Conservation (phyloP, 2,329 filamentous ascomycete species). For the Penicillium sp. region DNA sequence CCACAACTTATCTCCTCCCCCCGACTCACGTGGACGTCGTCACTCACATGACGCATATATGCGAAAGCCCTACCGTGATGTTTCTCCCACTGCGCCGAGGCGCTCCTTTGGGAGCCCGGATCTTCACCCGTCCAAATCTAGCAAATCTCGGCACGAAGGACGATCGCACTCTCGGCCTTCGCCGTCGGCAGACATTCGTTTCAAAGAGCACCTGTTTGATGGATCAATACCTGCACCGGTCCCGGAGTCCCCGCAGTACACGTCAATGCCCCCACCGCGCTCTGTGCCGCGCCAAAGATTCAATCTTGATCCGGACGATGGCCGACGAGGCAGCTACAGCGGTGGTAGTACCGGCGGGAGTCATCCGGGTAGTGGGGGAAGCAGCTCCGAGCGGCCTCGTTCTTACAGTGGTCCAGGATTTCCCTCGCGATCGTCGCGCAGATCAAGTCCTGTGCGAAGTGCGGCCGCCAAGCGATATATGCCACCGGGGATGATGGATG, state of each 20-base stretch:
- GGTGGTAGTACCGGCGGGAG: constrained; percentile 14
- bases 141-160: constrained; percentile 10
- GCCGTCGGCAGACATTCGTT: constrained; percentile 14
- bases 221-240: constrained; percentile 10
- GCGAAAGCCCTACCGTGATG: constrained; percentile 24
- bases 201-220: constrained; percentile 24
- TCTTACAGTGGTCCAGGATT: constrained; percentile 18
- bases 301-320: constrained; percentile 23
- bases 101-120: constrained; percentile 8
- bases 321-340: constrained; percentile 22
- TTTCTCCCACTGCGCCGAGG: constrained; percentile 18
- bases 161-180: constrained; percentile 12
- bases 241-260: constrained; percentile 14
- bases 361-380: constrained; percentile 20
- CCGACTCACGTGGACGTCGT: constrained; percentile 22
- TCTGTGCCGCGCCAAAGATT: constrained; percentile 16
- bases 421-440: constrained; percentile 8
- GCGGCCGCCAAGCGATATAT: constrained; percentile 17
- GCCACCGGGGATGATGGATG: constrained; percentile 12
- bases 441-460: constrained; percentile 16
- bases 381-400: constrained; percentile 19
- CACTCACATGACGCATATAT: constrained; percentile 36
- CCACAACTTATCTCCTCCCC: constrained; percentile 25
- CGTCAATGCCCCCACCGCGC: constrained; percentile 12
- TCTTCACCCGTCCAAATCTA: constrained; percentile 4